A percentile compares a stretch with the other conserved stretches of the same genome.
These are phyloP conservation scores for Erysimum pusillum DNA, from an alignment of 441 rosid genomes.

Conservation along the genomic window DNA sequence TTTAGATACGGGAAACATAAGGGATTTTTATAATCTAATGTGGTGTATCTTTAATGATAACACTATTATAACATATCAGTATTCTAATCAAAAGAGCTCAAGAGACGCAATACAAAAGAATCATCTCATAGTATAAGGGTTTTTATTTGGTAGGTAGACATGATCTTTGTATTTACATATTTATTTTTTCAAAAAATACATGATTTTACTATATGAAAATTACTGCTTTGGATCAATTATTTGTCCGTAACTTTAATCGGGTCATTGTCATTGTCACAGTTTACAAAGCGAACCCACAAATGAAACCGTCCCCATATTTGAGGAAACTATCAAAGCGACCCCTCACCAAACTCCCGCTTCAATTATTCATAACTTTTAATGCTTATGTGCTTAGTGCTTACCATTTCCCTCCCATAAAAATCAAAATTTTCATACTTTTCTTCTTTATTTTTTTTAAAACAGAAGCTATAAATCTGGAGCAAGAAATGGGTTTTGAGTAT, in stretches of 20 bases:
- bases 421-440: not conserved
- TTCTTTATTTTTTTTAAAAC: not conserved
- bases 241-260: constrained; percentile 16
- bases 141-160: not conserved
- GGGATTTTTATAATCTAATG: not conserved
- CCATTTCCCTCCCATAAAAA: constrained; percentile 36
- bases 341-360: constrained; percentile 47
- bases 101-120: not conserved
- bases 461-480: not conserved
- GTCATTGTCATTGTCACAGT: constrained; percentile 41
- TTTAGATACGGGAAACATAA: not conserved
- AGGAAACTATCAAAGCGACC: constrained; percentile 53
- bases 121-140: not conserved
- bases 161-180: not conserved
- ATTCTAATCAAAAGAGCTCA: not conserved
- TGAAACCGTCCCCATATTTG: constrained; percentile 51
- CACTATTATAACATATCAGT: not conserved
- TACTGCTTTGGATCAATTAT: constrained; percentile 41
- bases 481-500: not conserved
- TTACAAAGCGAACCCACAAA: constrained; percentile 38
- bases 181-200: not conserved
- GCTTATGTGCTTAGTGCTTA: constrained; percentile 5
- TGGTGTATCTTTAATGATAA: not conserved
- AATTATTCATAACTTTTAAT: constrained; percentile 46
- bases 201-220: constrained; percentile 9